These are phyloP conservation scores for Orbilia oligospora DNA, from an alignment of 2,329 filamentous ascomycete genomes.

Conservation along the genomic window DNA sequence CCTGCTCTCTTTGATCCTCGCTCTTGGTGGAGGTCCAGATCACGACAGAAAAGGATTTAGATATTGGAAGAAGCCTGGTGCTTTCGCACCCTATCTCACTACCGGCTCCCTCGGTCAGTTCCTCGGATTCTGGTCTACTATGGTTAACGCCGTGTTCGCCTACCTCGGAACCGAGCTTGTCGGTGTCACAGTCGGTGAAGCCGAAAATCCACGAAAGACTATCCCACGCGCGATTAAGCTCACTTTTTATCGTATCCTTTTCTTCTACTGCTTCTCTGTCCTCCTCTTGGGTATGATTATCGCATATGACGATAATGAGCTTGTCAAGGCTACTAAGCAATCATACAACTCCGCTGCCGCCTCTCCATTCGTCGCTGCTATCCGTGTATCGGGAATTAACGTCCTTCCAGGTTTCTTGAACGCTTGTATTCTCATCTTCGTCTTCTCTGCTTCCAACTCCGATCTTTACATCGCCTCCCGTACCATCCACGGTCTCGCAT, in stretches of 20 bases:
- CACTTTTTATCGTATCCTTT: conserved; percentile 84
- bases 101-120: conserved; percentile 69
- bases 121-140: conserved; percentile 77
- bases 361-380: conserved; percentile 82
- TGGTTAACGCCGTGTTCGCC: conserved; percentile 83
- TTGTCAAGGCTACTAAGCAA: conserved; percentile 73
- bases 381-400: conserved; percentile 75
- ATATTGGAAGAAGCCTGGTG: conserved; percentile 77
- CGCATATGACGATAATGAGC: conserved; percentile 76
- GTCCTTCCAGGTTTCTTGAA: conserved; percentile 79
- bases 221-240: conserved; percentile 84
- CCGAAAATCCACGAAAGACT: conserved; percentile 82
- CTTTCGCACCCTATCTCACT: conserved; percentile 71
- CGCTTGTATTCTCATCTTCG: conserved; percentile 80
- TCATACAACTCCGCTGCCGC: conserved; percentile 71
- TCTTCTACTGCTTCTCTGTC: conserved; percentile 83
- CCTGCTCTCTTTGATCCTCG: conserved; percentile 75
- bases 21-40: conserved; percentile 76
- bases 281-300: conserved; percentile 83
- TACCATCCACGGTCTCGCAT: conserved; percentile 80
- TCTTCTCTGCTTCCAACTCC: conserved; percentile 82
- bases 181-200: conserved; percentile 83
- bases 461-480: conserved; percentile 83
- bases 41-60: conserved; percentile 76
- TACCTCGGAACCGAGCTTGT: conserved; percentile 83